Evolutionary conservation across 768 basidiomycete genomes (phyloP).

Genomic region (Floccularia luteovirens): DNA sequence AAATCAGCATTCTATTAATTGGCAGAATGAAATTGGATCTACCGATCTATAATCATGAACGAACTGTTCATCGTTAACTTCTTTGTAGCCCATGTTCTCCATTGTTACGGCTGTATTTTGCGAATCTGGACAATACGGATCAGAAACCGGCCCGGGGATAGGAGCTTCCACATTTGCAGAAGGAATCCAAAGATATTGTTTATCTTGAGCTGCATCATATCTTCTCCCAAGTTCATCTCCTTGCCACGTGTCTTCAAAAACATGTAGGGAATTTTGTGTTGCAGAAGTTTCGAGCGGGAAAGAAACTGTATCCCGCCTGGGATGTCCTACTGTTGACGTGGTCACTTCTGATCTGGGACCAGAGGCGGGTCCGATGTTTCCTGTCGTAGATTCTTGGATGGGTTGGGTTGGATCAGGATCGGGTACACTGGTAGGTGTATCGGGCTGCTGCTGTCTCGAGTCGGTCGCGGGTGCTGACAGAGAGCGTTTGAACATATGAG

Average conservation of each 20-base stretch:
- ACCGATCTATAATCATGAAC: slow-evolving; percentile 17
- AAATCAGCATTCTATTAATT: no score
- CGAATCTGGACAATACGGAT: slow-evolving; percentile 8
- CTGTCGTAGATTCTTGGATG: slow-evolving; percentile 7
- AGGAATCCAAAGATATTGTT: slow-evolving; percentile 1
- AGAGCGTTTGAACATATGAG: slow-evolving; percentile 61
- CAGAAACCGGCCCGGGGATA: slow-evolving; percentile 3
- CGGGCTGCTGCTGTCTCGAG: slow-evolving; percentile 5
- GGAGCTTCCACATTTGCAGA: slow-evolving; percentile 3
- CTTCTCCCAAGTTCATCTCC: neutral
- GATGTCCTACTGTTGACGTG: slow-evolving; percentile 6
- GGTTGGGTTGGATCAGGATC: no score
- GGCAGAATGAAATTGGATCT: slow-evolving; percentile 6
- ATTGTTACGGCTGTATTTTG: slow-evolving; percentile 6
- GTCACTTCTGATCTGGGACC: neutral
- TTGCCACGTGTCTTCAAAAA: slow-evolving; percentile 1
- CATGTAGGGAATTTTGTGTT: slow-evolving; percentile 6
- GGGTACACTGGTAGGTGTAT: slow-evolving; percentile 2
- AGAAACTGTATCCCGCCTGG: slow-evolving; percentile 20
- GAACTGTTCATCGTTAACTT: slow-evolving; percentile 9
- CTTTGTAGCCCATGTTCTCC: slow-evolving; percentile 18
- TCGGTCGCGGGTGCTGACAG: slow-evolving; percentile 27
- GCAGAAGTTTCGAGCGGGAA: slow-evolving; percentile 16
- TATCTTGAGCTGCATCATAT: neutral
- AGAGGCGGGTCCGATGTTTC: slow-evolving; percentile 9